Conservation (phyloP, 768 basidiomycete species). For the Mycena rosella region DNA sequence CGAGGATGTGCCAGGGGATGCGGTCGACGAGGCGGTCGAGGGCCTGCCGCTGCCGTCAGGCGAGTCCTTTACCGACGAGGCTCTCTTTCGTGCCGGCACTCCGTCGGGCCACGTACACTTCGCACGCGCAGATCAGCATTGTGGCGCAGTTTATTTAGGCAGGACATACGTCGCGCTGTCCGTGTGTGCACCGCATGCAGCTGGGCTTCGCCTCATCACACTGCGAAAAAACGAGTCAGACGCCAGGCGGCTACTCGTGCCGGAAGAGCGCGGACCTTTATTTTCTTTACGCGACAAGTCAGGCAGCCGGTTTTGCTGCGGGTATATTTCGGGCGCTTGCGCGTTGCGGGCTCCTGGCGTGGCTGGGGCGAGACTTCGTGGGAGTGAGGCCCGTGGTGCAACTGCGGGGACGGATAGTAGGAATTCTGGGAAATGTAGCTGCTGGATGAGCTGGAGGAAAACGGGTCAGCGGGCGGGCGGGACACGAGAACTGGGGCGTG, state of each 20-base stretch:
- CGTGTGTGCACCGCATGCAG: conserved; percentile 89
- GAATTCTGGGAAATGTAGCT: conserved; percentile 57
- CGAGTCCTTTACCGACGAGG: conserved; percentile 67
- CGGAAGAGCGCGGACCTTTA: conserved; percentile 75
- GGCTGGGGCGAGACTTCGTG: conserved; percentile 64
- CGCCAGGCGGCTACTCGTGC: conserved; percentile 3
- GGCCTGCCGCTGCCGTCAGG: conserved; percentile 72
- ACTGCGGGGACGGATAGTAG: conserved; percentile 55
- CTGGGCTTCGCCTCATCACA: conserved; percentile 93
- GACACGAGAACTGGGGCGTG: conserved; percentile 34
- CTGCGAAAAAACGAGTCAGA: conserved; percentile 50
- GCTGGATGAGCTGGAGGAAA: conserved; percentile 49
- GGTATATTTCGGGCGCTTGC: conserved; percentile 93
- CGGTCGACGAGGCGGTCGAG: conserved; percentile 68
- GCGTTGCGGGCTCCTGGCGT: conserved; percentile 52
- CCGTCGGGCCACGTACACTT: conserved; percentile 91
- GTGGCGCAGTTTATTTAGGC: neutral
- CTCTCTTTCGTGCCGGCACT: conserved; percentile 78
- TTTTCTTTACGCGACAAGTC: conserved; percentile 94
- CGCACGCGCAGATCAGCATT: conserved; percentile 31
- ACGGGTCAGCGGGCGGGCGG: conserved; percentile 35
- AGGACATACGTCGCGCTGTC: conserved; percentile 80
- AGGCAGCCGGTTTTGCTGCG: conserved; percentile 95
- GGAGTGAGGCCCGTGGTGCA: conserved; percentile 57
- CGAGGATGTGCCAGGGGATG: conserved; percentile 77